Conservation (phyloP, 768 basidiomycete genomes). For the Pisolithus orientalis region DNA sequence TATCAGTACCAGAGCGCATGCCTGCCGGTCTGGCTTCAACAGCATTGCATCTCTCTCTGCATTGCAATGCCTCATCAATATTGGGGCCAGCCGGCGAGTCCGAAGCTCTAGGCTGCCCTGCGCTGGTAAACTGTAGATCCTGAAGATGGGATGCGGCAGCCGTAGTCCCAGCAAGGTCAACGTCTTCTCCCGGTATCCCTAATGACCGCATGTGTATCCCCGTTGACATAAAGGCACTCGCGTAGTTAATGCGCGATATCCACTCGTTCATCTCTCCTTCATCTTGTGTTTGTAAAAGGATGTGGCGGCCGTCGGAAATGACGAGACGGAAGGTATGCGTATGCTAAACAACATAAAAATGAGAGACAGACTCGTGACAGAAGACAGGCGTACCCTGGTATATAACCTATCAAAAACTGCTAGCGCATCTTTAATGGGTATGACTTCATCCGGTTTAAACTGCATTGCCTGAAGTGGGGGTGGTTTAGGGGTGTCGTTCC, state of each 20-base stretch:
- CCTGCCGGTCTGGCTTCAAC: constrained; percentile 82
- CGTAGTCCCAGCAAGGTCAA: constrained; percentile 76
- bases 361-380: background rate
- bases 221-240: constrained; percentile 82
- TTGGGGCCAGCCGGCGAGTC: constrained; percentile 44
- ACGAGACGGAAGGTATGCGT: constrained; percentile 71
- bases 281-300: constrained; percentile 68
- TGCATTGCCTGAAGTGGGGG: constrained; percentile 34
- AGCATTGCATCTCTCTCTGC: constrained; percentile 78
- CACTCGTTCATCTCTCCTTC: constrained; percentile 80
- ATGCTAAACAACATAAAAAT: constrained; percentile 36
- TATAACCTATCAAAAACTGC: constrained; percentile 79
- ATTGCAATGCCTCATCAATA: constrained; percentile 55
- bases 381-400: constrained; percentile 52
- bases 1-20: constrained; percentile 29
- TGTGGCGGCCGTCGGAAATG: constrained; percentile 71
- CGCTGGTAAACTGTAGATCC: constrained; percentile 44
- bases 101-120: constrained; percentile 17
- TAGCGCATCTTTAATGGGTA: constrained; percentile 70
- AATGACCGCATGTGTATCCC: constrained; percentile 75
- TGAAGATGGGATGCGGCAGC: constrained; percentile 81
- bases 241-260: constrained; percentile 92
- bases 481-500: constrained; percentile 32
- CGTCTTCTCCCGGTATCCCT: constrained; percentile 61
- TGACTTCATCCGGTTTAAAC: constrained; percentile 78